Evolutionary conservation across 2,329 filamentous ascomycete species (phyloP).

Genomic region (Endoconidiophora polonica): DNA sequence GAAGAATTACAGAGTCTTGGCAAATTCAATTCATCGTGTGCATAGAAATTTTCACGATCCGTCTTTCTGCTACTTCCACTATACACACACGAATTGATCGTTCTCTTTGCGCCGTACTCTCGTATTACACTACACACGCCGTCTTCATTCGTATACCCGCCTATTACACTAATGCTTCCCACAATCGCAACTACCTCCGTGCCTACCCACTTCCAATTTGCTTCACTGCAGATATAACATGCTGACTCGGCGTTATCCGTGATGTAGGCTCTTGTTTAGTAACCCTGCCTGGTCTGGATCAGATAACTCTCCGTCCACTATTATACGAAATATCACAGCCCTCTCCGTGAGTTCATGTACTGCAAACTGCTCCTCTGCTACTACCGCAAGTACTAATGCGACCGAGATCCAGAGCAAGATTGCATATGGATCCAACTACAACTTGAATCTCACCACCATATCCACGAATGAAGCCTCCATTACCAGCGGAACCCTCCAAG

Average conservation of each 20-base stretch:
- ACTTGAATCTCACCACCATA: conserved; percentile 55
- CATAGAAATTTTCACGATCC: too few relatives aligned
- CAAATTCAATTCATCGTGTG: too few relatives aligned
- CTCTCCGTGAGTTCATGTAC: conserved; percentile 29
- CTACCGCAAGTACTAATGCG: conserved; percentile 13
- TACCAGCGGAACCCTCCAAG: conserved; percentile 47
- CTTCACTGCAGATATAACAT: too few relatives aligned
- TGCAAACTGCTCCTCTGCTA: neutral
- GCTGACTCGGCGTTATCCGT: too few relatives aligned
- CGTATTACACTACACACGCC: too few relatives aligned
- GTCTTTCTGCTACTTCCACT: too few relatives aligned
- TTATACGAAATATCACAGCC: conserved; percentile 40
- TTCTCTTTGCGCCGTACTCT: too few relatives aligned
- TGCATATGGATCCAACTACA: conserved; percentile 35
- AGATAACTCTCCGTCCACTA: conserved; percentile 33
- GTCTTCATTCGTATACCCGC: too few relatives aligned
- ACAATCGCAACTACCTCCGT: too few relatives aligned
- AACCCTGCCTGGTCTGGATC: conserved; percentile 38
- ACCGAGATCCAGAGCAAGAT: conserved; percentile 24
- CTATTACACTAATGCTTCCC: too few relatives aligned
- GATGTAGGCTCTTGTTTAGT: conserved; percentile 38
- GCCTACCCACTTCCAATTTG: neutral
- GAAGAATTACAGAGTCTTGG: too few relatives aligned
- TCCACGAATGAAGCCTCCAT: conserved; percentile 48
- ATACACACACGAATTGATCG: too few relatives aligned